Conservation (phyloP, 441 rosid genomes). For the Viola pubescens region DNA sequence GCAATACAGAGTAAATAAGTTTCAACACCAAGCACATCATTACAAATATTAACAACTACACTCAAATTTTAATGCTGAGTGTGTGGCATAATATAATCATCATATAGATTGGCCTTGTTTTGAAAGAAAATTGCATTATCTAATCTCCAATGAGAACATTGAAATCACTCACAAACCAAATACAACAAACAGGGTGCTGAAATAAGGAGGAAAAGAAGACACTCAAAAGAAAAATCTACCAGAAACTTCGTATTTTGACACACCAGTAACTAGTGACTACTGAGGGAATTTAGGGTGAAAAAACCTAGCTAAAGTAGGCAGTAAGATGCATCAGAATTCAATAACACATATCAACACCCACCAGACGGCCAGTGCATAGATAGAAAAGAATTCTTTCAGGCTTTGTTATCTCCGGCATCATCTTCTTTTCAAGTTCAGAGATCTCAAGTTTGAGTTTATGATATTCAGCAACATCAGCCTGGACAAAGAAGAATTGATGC, state of each 20-base stretch:
- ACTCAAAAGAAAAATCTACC: too few relatives aligned
- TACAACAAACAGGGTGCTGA: too few relatives aligned
- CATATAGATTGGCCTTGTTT: too few relatives aligned
- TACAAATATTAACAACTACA: not conserved
- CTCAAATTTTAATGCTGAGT: not conserved
- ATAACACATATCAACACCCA: slow-evolving; percentile 26
- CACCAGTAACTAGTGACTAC: too few relatives aligned
- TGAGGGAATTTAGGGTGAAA: too few relatives aligned
- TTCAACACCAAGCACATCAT: too few relatives aligned
- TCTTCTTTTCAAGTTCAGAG: slow-evolving; percentile 79
- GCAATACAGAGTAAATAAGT: slow-evolving; percentile 21
- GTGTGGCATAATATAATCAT: too few relatives aligned
- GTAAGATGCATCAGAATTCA: not conserved
- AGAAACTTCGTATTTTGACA: too few relatives aligned
- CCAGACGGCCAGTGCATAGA: slow-evolving; percentile 90
- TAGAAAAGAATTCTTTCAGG: slow-evolving; percentile 90
- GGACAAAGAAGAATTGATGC: slow-evolving; percentile 17
- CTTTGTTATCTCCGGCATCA: slow-evolving; percentile 87
- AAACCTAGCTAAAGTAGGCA: not conserved
- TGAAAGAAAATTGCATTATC: too few relatives aligned
- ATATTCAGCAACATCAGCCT: slow-evolving; percentile 90
- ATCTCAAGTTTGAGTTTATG: slow-evolving; percentile 82
- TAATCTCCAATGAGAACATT: too few relatives aligned
- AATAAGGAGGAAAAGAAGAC: too few relatives aligned
- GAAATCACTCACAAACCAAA: too few relatives aligned